These are phyloP conservation scores for Nothophoma quercina DNA, from an alignment of 2,329 filamentous ascomycete genomes.

Conservation along the genomic window DNA sequence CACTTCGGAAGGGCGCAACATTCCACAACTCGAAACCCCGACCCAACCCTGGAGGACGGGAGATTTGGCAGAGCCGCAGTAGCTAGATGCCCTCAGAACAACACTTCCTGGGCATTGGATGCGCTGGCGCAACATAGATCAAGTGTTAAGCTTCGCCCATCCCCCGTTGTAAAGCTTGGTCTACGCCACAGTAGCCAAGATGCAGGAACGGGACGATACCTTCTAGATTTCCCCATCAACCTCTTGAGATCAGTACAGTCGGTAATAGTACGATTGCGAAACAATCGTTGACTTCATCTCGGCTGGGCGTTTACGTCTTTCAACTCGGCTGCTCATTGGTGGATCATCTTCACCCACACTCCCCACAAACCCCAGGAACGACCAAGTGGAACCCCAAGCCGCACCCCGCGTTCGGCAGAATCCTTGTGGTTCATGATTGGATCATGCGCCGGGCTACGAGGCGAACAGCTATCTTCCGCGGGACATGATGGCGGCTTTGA, in stretches of 20 bases:
- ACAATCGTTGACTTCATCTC: not conserved
- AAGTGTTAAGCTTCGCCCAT: slow-evolving; percentile 12
- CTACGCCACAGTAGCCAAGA: slow-evolving; percentile 7
- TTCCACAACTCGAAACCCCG: no score
- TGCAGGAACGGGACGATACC: not conserved
- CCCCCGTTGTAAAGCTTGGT: slow-evolving; percentile 8
- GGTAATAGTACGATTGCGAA: not conserved
- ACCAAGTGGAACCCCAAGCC: slow-evolving; percentile 9
- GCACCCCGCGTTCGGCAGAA: slow-evolving; percentile 24
- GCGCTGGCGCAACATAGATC: not conserved
- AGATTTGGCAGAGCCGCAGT: no score
- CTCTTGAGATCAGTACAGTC: not conserved
- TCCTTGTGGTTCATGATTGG: slow-evolving; percentile 8
- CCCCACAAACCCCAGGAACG: slow-evolving; percentile 24
- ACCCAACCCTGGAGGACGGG: no score
- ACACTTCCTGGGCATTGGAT: no score
- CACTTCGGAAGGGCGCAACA: no score
- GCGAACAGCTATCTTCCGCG: not conserved
- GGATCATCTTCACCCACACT: slow-evolving; percentile 26
- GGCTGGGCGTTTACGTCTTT: not conserved
- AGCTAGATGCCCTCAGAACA: no score
- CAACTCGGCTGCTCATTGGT: slow-evolving; percentile 24
- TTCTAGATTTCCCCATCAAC: no score
- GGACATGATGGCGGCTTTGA: slow-evolving; percentile 3
- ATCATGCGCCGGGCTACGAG: not conserved